Conservation (phyloP, 2,329 filamentous ascomycete genomes). For the Aspergillus floridensis region DNA sequence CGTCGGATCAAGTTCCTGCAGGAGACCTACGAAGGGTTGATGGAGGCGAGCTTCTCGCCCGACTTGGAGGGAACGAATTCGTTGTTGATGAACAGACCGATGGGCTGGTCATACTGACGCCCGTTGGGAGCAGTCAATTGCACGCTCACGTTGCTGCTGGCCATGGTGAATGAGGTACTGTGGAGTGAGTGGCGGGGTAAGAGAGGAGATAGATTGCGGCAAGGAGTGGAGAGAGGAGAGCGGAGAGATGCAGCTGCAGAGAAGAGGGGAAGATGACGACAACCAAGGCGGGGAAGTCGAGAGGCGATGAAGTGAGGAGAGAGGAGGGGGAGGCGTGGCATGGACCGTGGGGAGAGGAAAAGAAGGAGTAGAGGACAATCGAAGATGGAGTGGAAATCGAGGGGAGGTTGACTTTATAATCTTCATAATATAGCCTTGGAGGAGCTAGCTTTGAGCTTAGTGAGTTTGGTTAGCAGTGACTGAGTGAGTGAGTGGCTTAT, state of each 20-base stretch:
- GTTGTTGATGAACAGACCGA: slow-evolving; percentile 81
- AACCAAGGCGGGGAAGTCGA: slow-evolving; percentile 2
- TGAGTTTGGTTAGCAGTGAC: no score
- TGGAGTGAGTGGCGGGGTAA: slow-evolving; percentile 22
- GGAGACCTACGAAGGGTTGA: slow-evolving; percentile 60
- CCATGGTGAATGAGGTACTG: slow-evolving; percentile 32
- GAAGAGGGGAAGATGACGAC: slow-evolving; percentile 6
- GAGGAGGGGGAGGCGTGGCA: not conserved
- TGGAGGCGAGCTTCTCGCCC: slow-evolving; percentile 61
- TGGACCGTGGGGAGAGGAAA: not conserved
- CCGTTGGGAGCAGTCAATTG: slow-evolving; percentile 75
- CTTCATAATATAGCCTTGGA: no score
- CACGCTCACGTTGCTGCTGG: slow-evolving; percentile 32
- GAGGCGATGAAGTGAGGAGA: not conserved
- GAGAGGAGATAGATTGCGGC: slow-evolving; percentile 5
- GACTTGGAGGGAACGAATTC: slow-evolving; percentile 69
- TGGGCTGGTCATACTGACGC: slow-evolving; percentile 66
- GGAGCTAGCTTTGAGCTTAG: not conserved
- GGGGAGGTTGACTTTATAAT: slow-evolving; percentile 3
- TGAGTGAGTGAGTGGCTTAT: not conserved
- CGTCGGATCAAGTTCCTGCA: no score
- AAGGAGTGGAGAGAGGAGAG: slow-evolving; percentile 4
- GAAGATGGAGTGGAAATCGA: not conserved
- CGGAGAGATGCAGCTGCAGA: slow-evolving; percentile 2
- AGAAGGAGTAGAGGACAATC: not conserved